A percentile compares a stretch with the other conserved stretches of the same genome.
phyloP scores from a whole-genome alignment of 306 rosid genomes.

The Rosa persica region DNA sequence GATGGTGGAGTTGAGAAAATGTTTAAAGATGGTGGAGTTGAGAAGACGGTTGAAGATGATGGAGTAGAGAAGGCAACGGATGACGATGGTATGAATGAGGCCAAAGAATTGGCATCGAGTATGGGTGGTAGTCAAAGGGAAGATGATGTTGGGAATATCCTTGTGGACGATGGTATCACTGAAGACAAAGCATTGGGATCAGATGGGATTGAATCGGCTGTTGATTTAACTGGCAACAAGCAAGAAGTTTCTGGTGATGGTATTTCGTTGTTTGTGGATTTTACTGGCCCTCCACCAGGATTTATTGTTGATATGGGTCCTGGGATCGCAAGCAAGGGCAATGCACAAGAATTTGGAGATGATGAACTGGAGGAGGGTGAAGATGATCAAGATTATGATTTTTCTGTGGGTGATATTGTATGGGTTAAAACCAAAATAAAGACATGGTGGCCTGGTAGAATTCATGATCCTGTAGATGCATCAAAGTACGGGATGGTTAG shows the following conservation, averaged over 20 bases:
- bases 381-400: slow-evolving; percentile 24
- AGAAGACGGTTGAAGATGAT: slow-evolving; percentile 4
- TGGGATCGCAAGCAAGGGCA: slow-evolving; percentile 3
- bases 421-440: slow-evolving; percentile 54
- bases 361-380: slow-evolving; percentile 18
- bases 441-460: slow-evolving; percentile 63
- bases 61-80: background rate
- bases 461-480: slow-evolving; percentile 37
- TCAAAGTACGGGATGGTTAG: slow-evolving; percentile 8
- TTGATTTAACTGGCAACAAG: slow-evolving; percentile 21
- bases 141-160: slow-evolving; percentile 15
- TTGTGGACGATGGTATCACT: slow-evolving; percentile 15
- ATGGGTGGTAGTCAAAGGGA: slow-evolving; percentile 5
- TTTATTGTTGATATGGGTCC: slow-evolving; percentile 15
- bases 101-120: background rate
- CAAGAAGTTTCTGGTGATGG: slow-evolving; percentile 36
- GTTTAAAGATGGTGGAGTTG: slow-evolving; percentile 13
- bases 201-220: slow-evolving; percentile 17
- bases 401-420: slow-evolving; percentile 48
- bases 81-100: background rate
- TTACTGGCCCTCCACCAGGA: slow-evolving; percentile 28
- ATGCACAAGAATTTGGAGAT: slow-evolving; percentile 19
- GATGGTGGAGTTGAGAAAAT: slow-evolving; percentile 13
- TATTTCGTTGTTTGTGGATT: slow-evolving; percentile 38
- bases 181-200: slow-evolving; percentile 17